These are phyloP conservation scores for Rhinocladiella similis DNA, from an alignment of 2,329 filamentous ascomycete genomes.

Conservation along the genomic window DNA sequence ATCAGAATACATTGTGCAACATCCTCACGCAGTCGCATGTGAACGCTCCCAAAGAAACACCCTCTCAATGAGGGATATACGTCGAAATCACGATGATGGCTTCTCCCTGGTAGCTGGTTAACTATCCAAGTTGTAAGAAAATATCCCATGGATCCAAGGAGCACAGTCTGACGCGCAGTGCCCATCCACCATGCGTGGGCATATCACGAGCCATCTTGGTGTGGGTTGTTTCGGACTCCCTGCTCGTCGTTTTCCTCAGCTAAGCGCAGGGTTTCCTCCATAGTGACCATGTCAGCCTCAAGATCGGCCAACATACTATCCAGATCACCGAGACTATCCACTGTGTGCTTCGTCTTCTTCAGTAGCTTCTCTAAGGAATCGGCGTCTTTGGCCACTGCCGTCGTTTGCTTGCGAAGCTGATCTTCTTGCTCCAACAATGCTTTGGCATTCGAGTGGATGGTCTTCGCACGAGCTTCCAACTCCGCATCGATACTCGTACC, in stretches of 20 bases:
- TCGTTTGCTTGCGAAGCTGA: slow-evolving; percentile 52
- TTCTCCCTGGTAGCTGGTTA: too few relatives aligned
- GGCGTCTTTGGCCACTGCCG: slow-evolving; percentile 52
- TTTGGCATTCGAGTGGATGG: slow-evolving; percentile 56
- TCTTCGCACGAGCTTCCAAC: slow-evolving; percentile 55
- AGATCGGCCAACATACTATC: slow-evolving; percentile 21
- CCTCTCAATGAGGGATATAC: too few relatives aligned
- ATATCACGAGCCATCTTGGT: neutral
- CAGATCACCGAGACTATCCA: slow-evolving; percentile 16
- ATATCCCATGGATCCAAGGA: too few relatives aligned
- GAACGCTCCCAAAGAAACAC: too few relatives aligned
- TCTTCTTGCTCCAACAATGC: slow-evolving; percentile 58
- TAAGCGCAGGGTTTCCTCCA: slow-evolving; percentile 43
- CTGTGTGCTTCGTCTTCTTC: slow-evolving; percentile 52
- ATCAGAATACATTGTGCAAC: too few relatives aligned
- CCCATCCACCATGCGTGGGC: too few relatives aligned
- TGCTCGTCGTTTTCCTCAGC: slow-evolving; percentile 35
- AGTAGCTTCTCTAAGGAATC: slow-evolving; percentile 55
- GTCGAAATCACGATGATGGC: too few relatives aligned
- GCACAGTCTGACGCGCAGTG: too few relatives aligned
- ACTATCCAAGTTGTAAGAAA: too few relatives aligned
- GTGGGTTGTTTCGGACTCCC: slow-evolving; percentile 23
- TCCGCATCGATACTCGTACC: slow-evolving; percentile 53
- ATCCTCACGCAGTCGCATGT: too few relatives aligned
- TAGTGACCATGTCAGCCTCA: slow-evolving; percentile 32